These are phyloP conservation scores for Aureobasidium sp. DNA, from an alignment of 2,329 filamentous ascomycete genomes.

Conservation along the genomic window DNA sequence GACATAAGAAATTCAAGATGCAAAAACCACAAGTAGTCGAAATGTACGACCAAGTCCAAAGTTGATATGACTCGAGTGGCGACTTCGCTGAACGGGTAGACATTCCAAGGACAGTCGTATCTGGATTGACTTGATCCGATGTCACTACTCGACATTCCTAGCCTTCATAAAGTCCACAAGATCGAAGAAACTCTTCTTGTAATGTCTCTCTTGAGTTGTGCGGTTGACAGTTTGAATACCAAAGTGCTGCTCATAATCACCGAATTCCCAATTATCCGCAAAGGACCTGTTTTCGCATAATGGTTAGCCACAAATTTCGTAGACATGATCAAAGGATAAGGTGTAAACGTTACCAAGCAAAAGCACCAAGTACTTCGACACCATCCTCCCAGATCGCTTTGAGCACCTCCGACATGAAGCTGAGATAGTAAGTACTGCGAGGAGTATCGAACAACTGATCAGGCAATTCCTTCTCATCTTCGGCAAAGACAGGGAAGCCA, in stretches of 20 bases:
- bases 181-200: conserved; percentile 42
- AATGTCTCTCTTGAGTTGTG: conserved; percentile 39
- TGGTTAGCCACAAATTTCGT: too few relatives aligned
- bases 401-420: conserved; percentile 41
- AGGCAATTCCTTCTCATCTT: conserved; percentile 46
- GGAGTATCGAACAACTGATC: conserved; percentile 62
- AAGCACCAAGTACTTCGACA: conserved; percentile 35
- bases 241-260: conserved; percentile 54
- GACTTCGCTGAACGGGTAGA: too few relatives aligned
- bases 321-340: too few relatives aligned
- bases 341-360: too few relatives aligned
- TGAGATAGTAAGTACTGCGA: conserved; percentile 60
- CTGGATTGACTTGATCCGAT: too few relatives aligned
- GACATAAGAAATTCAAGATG: too few relatives aligned
- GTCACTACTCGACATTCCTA: too few relatives aligned
- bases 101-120: too few relatives aligned
- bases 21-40: too few relatives aligned
- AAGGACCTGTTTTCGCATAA: too few relatives aligned
- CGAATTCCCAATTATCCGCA: conserved; percentile 50
- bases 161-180: conserved; percentile 37
- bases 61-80: too few relatives aligned
- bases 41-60: too few relatives aligned
- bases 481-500: conserved; percentile 47
- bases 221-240: conserved; percentile 57
- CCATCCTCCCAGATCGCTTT: conserved; percentile 35